Conservation (phyloP, 1,284 basidiomycete genomes). For the Hemileia vastatrix region DNA sequence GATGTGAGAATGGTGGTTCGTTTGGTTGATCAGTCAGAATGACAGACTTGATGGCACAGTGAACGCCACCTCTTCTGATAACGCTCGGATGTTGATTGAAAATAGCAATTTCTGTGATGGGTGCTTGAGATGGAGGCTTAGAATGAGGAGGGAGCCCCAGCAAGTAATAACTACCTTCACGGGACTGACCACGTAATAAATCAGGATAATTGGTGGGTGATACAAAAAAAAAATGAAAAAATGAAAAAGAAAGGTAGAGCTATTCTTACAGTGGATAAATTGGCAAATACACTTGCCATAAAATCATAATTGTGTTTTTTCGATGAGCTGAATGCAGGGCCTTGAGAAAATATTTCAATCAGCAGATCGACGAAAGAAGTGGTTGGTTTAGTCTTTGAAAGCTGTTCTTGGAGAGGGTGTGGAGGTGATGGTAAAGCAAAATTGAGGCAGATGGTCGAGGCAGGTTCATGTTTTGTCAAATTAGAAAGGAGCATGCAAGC, state of each 20-base stretch:
- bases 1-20: conserved; percentile 22
- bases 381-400: conserved; percentile 6
- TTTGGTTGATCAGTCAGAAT: conserved; percentile 24
- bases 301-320: conserved; percentile 58
- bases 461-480: conserved; percentile 65
- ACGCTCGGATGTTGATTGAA: conserved; percentile 80
- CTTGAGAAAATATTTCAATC: conserved; percentile 73
- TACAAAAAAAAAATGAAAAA: neutral
- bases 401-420: conserved; percentile 40
- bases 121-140: conserved; percentile 56
- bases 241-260: conserved; percentile 2
- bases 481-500: conserved; percentile 96
- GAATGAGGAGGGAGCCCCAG: conserved; percentile 52
- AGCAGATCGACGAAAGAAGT: conserved; percentile 20
- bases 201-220: conserved; percentile 2
- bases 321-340: conserved; percentile 51
- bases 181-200: conserved; percentile 48
- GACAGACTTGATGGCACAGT: conserved; percentile 70
- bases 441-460: conserved; percentile 59
- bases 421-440: conserved; percentile 58
- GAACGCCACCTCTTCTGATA: conserved; percentile 74
- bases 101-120: conserved; percentile 65
- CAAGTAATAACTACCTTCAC: conserved; percentile 61
- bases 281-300: conserved; percentile 81
- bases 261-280: conserved; percentile 62